These are phyloP conservation scores for Artomyces pyxidatus DNA, from an alignment of 768 basidiomycete genomes.

Conservation along the genomic window DNA sequence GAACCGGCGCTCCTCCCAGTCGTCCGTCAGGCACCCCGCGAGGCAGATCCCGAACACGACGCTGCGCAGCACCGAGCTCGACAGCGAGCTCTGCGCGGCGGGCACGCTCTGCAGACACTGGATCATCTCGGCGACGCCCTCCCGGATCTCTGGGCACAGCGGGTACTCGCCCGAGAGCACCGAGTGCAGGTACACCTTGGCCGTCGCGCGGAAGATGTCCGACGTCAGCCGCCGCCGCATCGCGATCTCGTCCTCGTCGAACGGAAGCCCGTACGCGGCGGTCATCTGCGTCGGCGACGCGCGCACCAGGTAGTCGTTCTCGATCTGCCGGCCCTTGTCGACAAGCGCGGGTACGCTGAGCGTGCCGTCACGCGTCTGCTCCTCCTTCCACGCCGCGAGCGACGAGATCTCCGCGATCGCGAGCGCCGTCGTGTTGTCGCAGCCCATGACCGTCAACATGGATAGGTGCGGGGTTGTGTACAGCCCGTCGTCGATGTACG, in stretches of 20 bases:
- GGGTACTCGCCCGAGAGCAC: conserved; percentile 72
- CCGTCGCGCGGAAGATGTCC: conserved; percentile 61
- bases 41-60: conserved; percentile 76
- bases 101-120: conserved; percentile 34
- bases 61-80: conserved; percentile 58
- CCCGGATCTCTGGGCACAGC: conserved; percentile 50
- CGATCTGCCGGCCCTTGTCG: conserved; percentile 42
- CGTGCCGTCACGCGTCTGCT: conserved; percentile 28
- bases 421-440: conserved; percentile 72
- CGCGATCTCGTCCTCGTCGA: conserved; percentile 18
- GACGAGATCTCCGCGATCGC: conserved; percentile 67
- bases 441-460: conserved; percentile 85
- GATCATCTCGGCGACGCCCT: conserved; percentile 47
- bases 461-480: conserved; percentile 33
- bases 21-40: conserved; percentile 60
- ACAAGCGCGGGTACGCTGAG: conserved; percentile 60
- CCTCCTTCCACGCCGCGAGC: conserved; percentile 60
- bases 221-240: conserved; percentile 30
- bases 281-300: conserved; percentile 16
- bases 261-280: conserved; percentile 1
- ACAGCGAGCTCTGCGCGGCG: conserved; percentile 23
- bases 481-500: conserved; percentile 29
- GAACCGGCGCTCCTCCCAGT: conserved; percentile 31
- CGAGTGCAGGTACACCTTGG: conserved; percentile 66
- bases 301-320: conserved; percentile 33